Base-by-base conservation (phyloP, 345 rosid species). In the Syzygium aromaticum region DNA sequence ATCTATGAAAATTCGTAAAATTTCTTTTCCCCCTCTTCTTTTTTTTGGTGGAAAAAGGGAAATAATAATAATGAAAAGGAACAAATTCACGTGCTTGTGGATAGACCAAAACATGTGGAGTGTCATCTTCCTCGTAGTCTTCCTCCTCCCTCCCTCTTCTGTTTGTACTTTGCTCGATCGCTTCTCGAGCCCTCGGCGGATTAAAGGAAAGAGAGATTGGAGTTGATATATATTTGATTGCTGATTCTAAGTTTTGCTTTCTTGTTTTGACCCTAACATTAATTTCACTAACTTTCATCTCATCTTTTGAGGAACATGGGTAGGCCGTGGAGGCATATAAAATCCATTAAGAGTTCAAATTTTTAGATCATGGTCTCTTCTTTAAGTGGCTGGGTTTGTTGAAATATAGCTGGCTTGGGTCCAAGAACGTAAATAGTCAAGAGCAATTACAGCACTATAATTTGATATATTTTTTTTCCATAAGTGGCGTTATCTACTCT, bases 11-110 rank as follows among this genome's bases (percentile, higher is more conserved):
- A 56, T 59, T 59, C 27, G 11, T 59, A 28, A 11, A 4, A 23
- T 2, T 56, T 11, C 2, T 7, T 23, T 1, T 21, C 0, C 2
- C 43, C 43, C 6, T n/a, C n/a, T 54, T 56, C 4, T 25, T 1
- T 4, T 11, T 59, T 57, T 25, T 11, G 6, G 64, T 27, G 30
- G 30, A 11, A 59, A 56, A 59, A 59, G 64, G 64, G 11, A 59
- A 59, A 59, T 27, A 3, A 59, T 27, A 2, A 11, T 51, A 12
- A 52, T 12, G n/a, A n/a, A 61, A n/a, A 61, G 33, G 73, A 61
- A n/a, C 13, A 73, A 38, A 21, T 73, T 73, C 80, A 73, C 10
- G 2, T 19, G 80, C 10, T 19, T 2, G 80, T 19, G 80, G 49
- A 19, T 73, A 9, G 49, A 5, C 80, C 49, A 19, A 9, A 38